phyloP scores from a whole-genome alignment of 2,329 filamentous ascomycete genomes.

The Fusarium vanettenii region DNA sequence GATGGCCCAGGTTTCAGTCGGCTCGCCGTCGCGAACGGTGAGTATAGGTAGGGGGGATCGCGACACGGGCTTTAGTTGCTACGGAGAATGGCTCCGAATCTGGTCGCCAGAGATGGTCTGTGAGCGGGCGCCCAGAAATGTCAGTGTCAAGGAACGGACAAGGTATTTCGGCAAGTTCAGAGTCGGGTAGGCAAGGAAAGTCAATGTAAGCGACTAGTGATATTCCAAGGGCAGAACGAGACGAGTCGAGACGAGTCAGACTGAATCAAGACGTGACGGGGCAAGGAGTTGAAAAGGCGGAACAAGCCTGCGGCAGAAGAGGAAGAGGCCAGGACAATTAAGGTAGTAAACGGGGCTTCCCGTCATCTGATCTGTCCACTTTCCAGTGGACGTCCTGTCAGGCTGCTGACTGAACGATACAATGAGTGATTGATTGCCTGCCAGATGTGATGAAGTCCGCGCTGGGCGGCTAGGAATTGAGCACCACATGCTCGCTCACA shows the following conservation, averaged over 20 bases:
- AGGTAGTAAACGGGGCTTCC: slow-evolving; percentile 4
- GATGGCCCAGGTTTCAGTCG: slow-evolving; percentile 45
- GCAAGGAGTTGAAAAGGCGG: slow-evolving; percentile 12
- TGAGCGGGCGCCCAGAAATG: slow-evolving; percentile 16
- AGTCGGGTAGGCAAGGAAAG: neutral
- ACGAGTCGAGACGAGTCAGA: slow-evolving; percentile 29
- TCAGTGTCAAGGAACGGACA: slow-evolving; percentile 9
- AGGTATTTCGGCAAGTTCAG: slow-evolving; percentile 8
- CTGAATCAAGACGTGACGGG: slow-evolving; percentile 2
- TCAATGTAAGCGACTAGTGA: neutral
- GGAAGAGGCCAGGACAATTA: neutral
- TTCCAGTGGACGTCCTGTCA: slow-evolving; percentile 17
- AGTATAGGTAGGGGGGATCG: slow-evolving; percentile 41
- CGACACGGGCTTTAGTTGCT: slow-evolving; percentile 31
- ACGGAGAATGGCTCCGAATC: slow-evolving; percentile 12
- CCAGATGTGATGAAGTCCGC: slow-evolving; percentile 39
- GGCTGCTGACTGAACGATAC: slow-evolving; percentile 26
- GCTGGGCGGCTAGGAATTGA: slow-evolving; percentile 40
- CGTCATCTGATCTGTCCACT: slow-evolving; percentile 37
- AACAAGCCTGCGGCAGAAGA: slow-evolving; percentile 11
- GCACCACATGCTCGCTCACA: slow-evolving; percentile 28
- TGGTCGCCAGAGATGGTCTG: slow-evolving; percentile 13
- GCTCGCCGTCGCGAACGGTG: slow-evolving; percentile 43
- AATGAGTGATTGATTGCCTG: neutral
- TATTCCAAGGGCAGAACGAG: slow-evolving; percentile 21